phyloP scores from a whole-genome alignment of 129 eudicot genomes.

The Gnaphalium uliginosum region DNA sequence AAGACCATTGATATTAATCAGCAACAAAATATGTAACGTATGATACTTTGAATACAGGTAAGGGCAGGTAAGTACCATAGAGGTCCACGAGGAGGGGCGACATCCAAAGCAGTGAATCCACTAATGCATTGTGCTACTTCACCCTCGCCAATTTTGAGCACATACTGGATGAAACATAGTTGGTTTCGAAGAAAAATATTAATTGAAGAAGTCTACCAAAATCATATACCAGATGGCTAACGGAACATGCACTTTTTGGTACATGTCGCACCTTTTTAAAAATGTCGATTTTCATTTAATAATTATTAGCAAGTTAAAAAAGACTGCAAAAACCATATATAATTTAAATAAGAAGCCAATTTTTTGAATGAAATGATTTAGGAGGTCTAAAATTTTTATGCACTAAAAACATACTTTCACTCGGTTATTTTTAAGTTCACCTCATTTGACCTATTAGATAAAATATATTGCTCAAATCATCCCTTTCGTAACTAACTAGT shows the following conservation, averaged over 20 bases:
- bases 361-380: not conserved
- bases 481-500: not conserved
- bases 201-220: not conserved
- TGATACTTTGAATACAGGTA: not conserved
- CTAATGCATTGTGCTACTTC: conserved; percentile 86
- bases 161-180: conserved; percentile 50
- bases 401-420: not conserved
- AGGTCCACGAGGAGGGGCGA: conserved; percentile 97
- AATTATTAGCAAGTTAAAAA: not conserved
- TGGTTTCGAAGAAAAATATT: conserved; percentile 1
- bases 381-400: not conserved
- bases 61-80: conserved; percentile 56
- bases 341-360: not conserved
- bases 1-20: not conserved
- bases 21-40: not conserved
- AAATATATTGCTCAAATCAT: not conserved
- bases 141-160: conserved; percentile 85
- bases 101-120: conserved; percentile 87
- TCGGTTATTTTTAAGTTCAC: not conserved
- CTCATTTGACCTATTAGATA: not conserved
- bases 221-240: not conserved
- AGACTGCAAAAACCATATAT: not conserved
- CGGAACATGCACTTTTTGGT: not conserved
- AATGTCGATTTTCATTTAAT: not conserved
- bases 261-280: not conserved